Percentiles rank a stretch among this genome's conserved stretches.
Conservation (phyloP, 2,329 filamentous ascomycete species). For the Westerdykella sp. region DNA sequence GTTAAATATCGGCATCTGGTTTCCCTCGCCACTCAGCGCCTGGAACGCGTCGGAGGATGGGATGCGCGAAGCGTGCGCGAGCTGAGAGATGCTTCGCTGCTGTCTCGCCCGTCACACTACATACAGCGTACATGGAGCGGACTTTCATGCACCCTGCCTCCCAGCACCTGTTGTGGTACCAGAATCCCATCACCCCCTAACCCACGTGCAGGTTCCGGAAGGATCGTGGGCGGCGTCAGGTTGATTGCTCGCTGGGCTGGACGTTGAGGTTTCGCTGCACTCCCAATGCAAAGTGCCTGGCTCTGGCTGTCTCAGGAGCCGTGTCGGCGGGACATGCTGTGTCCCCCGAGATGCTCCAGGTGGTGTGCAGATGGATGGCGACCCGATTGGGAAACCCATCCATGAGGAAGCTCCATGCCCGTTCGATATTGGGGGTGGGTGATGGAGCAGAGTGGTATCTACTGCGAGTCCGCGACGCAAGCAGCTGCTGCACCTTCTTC, state of each 20-base stretch:
- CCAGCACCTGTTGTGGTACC: not conserved
- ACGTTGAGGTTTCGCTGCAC: not conserved
- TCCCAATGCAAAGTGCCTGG: conserved; percentile 5
- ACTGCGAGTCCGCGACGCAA: no score
- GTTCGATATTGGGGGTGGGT: not conserved
- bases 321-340: conserved; percentile 3
- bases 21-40: conserved; percentile 7
- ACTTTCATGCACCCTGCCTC: conserved; percentile 2
- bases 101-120: conserved; percentile 3
- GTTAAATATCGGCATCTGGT: conserved; percentile 13
- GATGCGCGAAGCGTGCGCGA: no score
- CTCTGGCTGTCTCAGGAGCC: conserved; percentile 9
- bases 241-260: conserved; percentile 11
- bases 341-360: conserved; percentile 9
- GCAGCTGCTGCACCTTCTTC: not conserved
- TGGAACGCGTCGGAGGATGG: not conserved
- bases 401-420: conserved; percentile 5
- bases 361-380: conserved; percentile 9
- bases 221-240: conserved; percentile 4
- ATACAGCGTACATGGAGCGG: conserved; percentile 1
- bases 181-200: not conserved
- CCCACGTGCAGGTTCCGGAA: conserved; percentile 10
- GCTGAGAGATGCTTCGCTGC: conserved; percentile 6
- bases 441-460: no score
- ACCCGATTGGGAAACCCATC: conserved; percentile 1